phyloP scores from a whole-genome alignment of 2,329 filamentous ascomycete species.

The Exophiala viscosa region DNA sequence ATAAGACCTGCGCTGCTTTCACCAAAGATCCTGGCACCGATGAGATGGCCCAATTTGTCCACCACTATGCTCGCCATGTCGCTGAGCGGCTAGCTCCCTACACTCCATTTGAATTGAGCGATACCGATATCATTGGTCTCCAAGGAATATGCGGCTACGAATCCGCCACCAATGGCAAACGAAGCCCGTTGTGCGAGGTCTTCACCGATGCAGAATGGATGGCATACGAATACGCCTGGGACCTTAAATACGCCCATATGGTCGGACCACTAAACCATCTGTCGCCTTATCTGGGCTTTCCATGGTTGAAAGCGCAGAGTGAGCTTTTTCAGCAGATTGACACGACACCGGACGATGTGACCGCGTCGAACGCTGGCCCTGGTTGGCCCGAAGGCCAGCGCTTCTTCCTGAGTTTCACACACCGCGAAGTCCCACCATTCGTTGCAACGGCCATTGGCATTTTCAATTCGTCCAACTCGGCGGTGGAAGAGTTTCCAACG shows the following conservation, averaged over 20 bases:
- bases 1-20: slow-evolving; percentile 22
- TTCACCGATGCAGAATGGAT: slow-evolving; percentile 55
- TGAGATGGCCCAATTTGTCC: slow-evolving; percentile 19
- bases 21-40: slow-evolving; percentile 18
- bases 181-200: slow-evolving; percentile 57
- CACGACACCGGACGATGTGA: slow-evolving; percentile 46
- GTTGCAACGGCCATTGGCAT: slow-evolving; percentile 58
- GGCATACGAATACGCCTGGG: slow-evolving; percentile 52
- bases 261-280: slow-evolving; percentile 49
- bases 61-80: slow-evolving; percentile 11
- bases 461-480: slow-evolving; percentile 46
- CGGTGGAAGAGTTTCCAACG: slow-evolving; percentile 48
- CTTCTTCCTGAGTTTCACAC: slow-evolving; percentile 60
- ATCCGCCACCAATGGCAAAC: slow-evolving; percentile 60
- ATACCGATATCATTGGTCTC: slow-evolving; percentile 55
- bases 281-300: slow-evolving; percentile 60
- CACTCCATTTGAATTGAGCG: slow-evolving; percentile 48
- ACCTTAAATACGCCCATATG: slow-evolving; percentile 59
- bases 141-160: slow-evolving; percentile 71
- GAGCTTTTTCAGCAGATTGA: slow-evolving; percentile 50
- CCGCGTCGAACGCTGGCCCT: slow-evolving; percentile 50
- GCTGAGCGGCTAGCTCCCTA: slow-evolving; percentile 15
- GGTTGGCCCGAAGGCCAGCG: slow-evolving; percentile 49
- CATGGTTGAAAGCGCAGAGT: slow-evolving; percentile 29
- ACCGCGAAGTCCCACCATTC: slow-evolving; percentile 64